phyloP scores from a whole-genome alignment of 805 yeast species.

The Ogataea polymorpha region DNA sequence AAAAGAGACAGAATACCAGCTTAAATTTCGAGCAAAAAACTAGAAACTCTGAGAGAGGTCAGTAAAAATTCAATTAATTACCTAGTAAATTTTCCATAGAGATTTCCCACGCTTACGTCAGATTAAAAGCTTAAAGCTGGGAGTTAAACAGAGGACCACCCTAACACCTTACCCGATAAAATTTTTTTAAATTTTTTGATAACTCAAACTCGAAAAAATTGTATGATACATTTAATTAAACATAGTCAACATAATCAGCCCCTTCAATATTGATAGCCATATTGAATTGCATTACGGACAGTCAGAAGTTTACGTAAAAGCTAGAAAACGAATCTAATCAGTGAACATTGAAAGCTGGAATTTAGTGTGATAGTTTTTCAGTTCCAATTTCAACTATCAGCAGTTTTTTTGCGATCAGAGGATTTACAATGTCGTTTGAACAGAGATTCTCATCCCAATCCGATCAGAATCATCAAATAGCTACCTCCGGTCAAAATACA shows the following conservation, averaged over 20 bases:
- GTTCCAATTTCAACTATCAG: neutral
- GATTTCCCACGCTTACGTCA: no score
- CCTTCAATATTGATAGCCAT: neutral
- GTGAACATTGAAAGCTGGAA: neutral
- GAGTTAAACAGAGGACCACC: neutral
- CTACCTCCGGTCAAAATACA: neutral
- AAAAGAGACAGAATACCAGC: no score
- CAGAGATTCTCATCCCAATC: slow-evolving; percentile 10
- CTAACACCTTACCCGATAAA: slow-evolving; percentile 10
- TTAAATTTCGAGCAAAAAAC: no score
- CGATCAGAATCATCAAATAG: slow-evolving; percentile 6
- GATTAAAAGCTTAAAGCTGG: no score
- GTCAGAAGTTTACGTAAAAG: neutral
- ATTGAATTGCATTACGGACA: neutral
- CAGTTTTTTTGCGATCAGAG: neutral
- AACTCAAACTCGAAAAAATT: slow-evolving; percentile 5
- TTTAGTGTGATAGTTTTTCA: neutral
- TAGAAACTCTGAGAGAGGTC: no score
- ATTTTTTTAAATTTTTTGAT: slow-evolving; percentile 5
- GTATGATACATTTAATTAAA: slow-evolving; percentile 1
- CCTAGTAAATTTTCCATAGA: no score
- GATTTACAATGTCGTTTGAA: slow-evolving; percentile 12
- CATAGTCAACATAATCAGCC: neutral
- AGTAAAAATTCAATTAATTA: no score
- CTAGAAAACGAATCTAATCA: neutral